Percentiles rank a stretch among this genome's conserved stretches.
Evolutionary conservation across 305 asterid species (phyloP).

Genomic region (Plantago rigida): DNA sequence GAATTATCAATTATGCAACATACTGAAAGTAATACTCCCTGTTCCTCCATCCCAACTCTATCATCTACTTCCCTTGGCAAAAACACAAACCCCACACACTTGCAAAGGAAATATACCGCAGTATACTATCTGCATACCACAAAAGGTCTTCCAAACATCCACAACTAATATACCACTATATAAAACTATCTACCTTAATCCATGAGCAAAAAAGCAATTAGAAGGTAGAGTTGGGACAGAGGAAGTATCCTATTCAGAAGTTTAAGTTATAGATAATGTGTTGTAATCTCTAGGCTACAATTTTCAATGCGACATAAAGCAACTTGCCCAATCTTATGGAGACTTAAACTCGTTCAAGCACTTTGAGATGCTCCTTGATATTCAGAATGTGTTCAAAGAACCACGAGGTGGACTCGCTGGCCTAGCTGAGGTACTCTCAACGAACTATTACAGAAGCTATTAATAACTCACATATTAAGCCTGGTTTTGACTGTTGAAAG

Average conservation of each 20-base stretch:
- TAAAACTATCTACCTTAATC: no score
- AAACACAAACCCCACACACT: no score
- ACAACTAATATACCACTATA: no score
- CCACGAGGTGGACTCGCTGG: conserved; percentile 91
- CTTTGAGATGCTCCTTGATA: conserved; percentile 86
- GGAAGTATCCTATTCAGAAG: neutral
- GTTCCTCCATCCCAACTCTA: neutral
- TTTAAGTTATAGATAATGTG: neutral
- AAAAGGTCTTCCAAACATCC: no score
- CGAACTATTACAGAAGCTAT: neutral
- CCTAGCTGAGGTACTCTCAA: conserved; percentile 55
- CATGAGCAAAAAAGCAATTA: no score
- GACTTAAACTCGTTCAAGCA: conserved; percentile 66
- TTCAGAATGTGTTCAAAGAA: conserved; percentile 80
- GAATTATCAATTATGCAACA: conserved; percentile 13
- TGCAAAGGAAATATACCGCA: no score
- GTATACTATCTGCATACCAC: no score
- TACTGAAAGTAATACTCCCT: no score
- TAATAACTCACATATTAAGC: neutral
- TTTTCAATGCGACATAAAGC: conserved; percentile 72
- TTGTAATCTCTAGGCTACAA: conserved; percentile 60
- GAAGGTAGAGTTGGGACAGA: no score
- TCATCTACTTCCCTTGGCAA: neutral
- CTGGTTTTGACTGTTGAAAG: no score
- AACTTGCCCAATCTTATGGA: conserved; percentile 72